Evolutionary conservation across 768 basidiomycete species (phyloP).

Genomic region (Dioszegia hungarica): DNA sequence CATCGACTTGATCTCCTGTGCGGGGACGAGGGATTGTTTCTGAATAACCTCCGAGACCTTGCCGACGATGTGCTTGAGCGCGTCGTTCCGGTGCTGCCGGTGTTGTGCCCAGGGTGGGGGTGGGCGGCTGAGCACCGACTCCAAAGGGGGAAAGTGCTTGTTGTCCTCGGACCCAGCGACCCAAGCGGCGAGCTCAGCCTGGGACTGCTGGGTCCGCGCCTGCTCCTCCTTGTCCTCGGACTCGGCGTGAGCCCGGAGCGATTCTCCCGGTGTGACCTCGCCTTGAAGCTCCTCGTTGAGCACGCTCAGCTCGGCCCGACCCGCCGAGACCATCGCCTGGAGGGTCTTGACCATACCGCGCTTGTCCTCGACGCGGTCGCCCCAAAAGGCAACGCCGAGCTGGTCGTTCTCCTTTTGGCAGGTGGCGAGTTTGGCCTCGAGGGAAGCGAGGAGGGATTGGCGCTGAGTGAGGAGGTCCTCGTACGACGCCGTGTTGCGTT

Average conservation of each 20-base stretch:
- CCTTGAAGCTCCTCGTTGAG: conserved; percentile 23
- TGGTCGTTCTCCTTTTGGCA: conserved; percentile 18
- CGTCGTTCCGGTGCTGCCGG: neutral
- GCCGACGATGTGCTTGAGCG: conserved; percentile 6
- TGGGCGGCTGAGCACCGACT: conserved; percentile 19
- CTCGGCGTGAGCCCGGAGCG: conserved; percentile 18
- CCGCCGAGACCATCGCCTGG: neutral
- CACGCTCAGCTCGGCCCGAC: conserved; percentile 4
- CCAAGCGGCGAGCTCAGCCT: conserved; percentile 39
- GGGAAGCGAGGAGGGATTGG: conserved; percentile 23
- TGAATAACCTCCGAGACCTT: neutral
- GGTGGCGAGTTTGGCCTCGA: conserved; percentile 25
- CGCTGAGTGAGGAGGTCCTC: conserved; percentile 21
- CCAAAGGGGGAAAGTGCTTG: conserved; percentile 36
- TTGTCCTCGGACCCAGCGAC: conserved; percentile 22
- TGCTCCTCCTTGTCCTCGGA: conserved; percentile 26
- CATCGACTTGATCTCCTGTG: conserved; percentile 40
- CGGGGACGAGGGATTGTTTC: conserved; percentile 17
- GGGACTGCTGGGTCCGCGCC: conserved; percentile 19
- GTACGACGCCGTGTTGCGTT: conserved; percentile 12
- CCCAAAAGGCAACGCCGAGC: conserved; percentile 32
- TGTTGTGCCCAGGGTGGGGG: neutral
- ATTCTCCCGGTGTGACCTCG: neutral
- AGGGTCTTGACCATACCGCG: conserved; percentile 15
- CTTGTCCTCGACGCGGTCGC: conserved; percentile 31